A percentile compares a stretch with the other conserved stretches of the same genome.
phyloP scores from a whole-genome alignment of 1,284 basidiomycete genomes.

The Blastosporella zonata region DNA sequence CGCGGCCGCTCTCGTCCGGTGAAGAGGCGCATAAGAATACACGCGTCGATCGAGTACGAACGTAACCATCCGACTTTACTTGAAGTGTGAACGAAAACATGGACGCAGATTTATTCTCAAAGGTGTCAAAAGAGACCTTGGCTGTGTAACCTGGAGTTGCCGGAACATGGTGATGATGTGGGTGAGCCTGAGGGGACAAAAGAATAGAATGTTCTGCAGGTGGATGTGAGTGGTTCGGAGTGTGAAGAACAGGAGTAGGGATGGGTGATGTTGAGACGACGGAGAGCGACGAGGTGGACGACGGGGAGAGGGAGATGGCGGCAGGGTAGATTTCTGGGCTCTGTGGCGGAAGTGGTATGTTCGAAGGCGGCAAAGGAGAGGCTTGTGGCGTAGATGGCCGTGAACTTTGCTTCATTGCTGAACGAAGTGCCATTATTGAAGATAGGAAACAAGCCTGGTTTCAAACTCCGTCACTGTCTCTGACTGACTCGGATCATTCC shows the following conservation, averaged over 20 bases:
- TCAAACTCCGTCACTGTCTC: conserved; percentile 13
- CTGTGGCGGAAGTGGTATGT: conserved; percentile 19
- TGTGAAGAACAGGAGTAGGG: conserved; percentile 5
- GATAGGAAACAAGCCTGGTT: conserved; percentile 2
- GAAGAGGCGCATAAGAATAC: conserved; percentile 91
- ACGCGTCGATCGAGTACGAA: conserved; percentile 75
- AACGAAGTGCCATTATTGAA: conserved; percentile 18
- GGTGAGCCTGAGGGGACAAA: conserved; percentile 12
- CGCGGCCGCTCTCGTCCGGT: conserved; percentile 80
- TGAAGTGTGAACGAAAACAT: conserved; percentile 75
- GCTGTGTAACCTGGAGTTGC: conserved; percentile 54
- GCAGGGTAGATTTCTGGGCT: conserved; percentile 15
- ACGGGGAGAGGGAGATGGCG: conserved; percentile 9
- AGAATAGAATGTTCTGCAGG: conserved; percentile 9
- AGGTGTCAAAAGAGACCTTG: conserved; percentile 88
- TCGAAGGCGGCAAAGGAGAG: conserved; percentile 21
- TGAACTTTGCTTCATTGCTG: conserved; percentile 30
- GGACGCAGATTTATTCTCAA: conserved; percentile 68
- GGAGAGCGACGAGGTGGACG: conserved; percentile 19
- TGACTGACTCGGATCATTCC: background rate
- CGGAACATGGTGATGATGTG: conserved; percentile 21
- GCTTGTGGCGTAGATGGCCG: conserved; percentile 28
- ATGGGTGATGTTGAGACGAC: conserved; percentile 13
- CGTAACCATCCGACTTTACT: conserved; percentile 84
- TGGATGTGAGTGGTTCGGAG: background rate